Evolutionary conservation across 352 stramenopile species (phyloP).

Genomic region (Phytopythium sindhum): DNA sequence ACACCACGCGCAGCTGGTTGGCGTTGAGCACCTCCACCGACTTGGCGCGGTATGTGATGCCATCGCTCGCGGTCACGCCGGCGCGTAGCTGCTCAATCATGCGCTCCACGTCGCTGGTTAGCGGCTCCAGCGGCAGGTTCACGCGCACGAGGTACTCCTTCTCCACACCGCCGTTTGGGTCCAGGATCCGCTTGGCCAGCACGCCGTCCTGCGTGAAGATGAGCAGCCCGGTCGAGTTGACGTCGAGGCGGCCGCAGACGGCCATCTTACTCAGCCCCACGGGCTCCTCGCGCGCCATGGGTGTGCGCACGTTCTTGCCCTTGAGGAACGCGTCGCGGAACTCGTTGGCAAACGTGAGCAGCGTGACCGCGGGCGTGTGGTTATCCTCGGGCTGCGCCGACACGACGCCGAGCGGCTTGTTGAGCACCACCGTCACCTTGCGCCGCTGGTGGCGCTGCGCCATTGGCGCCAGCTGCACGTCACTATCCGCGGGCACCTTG

Average conservation of each 20-base stretch:
- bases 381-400: constrained; percentile 73
- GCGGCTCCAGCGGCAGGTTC: constrained; percentile 45
- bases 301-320: constrained; percentile 11
- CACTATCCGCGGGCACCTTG: constrained; percentile 55
- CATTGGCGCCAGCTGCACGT: constrained; percentile 55
- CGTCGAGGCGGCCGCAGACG: constrained; percentile 73
- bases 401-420: constrained; percentile 81
- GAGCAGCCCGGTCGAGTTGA: constrained; percentile 81
- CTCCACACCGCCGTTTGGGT: constrained; percentile 65
- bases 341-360: constrained; percentile 77
- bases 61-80: constrained; percentile 55
- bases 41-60: constrained; percentile 71
- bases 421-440: constrained; percentile 80
- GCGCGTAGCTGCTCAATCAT: constrained; percentile 42
- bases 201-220: constrained; percentile 79
- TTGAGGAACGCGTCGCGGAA: constrained; percentile 32
- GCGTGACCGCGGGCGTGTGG: constrained; percentile 64
- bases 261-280: constrained; percentile 74
- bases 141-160: constrained; percentile 87
- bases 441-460: constrained; percentile 71
- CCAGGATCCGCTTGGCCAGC: constrained; percentile 74
- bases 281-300: constrained; percentile 35
- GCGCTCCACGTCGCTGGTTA: constrained; percentile 23
- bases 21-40: constrained; percentile 76
- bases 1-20: constrained; percentile 82